phyloP scores from a whole-genome alignment of 2,329 filamentous ascomycete species.

The Didymella pomorum region DNA sequence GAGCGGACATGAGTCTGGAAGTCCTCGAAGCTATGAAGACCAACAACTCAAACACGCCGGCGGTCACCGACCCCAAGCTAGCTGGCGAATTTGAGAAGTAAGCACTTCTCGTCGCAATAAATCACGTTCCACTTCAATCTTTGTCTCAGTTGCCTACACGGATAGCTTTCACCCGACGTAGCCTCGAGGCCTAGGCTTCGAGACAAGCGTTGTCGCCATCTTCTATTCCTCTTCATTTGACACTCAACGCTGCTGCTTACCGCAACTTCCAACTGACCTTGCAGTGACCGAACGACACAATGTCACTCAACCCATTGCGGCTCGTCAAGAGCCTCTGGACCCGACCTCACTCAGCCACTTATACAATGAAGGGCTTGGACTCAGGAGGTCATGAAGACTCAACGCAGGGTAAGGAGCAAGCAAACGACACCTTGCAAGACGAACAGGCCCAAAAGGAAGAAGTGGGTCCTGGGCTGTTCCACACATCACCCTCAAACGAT shows the following conservation, averaged over 20 bases:
- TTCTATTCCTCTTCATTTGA: neutral
- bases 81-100: slow-evolving; percentile 4
- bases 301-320: neutral
- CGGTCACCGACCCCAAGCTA: slow-evolving; percentile 65
- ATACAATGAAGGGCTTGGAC: neutral
- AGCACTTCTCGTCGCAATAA: neutral
- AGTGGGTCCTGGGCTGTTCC: too few species aligned
- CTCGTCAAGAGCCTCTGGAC: neutral
- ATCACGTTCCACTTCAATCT: neutral
- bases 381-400: neutral
- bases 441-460: too few species aligned
- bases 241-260: neutral
- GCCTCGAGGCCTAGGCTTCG: neutral
- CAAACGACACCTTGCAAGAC: too few species aligned
- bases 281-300: neutral
- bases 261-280: neutral
- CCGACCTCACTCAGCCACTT: neutral
- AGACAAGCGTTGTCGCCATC: neutral
- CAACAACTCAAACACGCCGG: slow-evolving; percentile 24
- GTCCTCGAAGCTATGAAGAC: slow-evolving; percentile 47
- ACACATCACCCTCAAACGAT: too few species aligned
- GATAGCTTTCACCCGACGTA: neutral
- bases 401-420: neutral
- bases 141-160: neutral
- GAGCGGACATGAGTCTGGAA: slow-evolving; percentile 53